These are phyloP conservation scores for Collybia sordida DNA, from an alignment of 768 basidiomycete genomes.

Conservation along the genomic window DNA sequence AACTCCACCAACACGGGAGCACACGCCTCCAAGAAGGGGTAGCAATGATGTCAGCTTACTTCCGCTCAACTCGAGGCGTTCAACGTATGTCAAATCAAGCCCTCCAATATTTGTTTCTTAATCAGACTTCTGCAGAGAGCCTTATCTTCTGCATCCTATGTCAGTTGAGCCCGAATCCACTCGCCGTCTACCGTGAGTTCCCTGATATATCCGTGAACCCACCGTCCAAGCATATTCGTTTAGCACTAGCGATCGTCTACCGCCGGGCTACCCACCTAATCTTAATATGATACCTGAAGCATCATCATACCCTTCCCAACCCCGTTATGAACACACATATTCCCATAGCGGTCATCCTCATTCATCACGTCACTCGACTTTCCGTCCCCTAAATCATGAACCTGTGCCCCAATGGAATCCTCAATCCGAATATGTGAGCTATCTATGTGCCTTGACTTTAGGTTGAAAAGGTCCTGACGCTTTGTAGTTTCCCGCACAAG, in stretches of 20 bases:
- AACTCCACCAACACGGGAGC: slow-evolving; percentile 69
- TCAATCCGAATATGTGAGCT: slow-evolving; percentile 64
- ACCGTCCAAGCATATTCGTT: slow-evolving; percentile 3
- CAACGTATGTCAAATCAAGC: slow-evolving; percentile 27
- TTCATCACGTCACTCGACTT: slow-evolving; percentile 44
- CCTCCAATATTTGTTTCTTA: slow-evolving; percentile 10
- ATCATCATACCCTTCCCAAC: slow-evolving; percentile 45
- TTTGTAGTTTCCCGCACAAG: slow-evolving; percentile 30
- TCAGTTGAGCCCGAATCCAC: slow-evolving; percentile 40
- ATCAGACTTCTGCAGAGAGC: slow-evolving; percentile 35
- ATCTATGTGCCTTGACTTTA: neutral
- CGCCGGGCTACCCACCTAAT: slow-evolving; percentile 46
- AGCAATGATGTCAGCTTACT: slow-evolving; percentile 41
- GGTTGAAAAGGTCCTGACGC: slow-evolving; percentile 1
- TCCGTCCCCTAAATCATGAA: slow-evolving; percentile 53
- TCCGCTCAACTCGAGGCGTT: slow-evolving; percentile 39
- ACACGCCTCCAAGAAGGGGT: slow-evolving; percentile 57
- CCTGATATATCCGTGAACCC: too few species aligned
- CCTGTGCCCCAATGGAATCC: slow-evolving; percentile 54
- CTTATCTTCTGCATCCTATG: slow-evolving; percentile 45
- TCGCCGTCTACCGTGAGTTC: slow-evolving; percentile 49
- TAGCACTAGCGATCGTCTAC: slow-evolving; percentile 27
- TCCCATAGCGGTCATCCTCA: slow-evolving; percentile 26
- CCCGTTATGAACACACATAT: slow-evolving; percentile 56
- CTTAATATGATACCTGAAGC: slow-evolving; percentile 64